phyloP scores from a whole-genome alignment of 139 green algal species.

The Coelastrella sp. region DNA sequence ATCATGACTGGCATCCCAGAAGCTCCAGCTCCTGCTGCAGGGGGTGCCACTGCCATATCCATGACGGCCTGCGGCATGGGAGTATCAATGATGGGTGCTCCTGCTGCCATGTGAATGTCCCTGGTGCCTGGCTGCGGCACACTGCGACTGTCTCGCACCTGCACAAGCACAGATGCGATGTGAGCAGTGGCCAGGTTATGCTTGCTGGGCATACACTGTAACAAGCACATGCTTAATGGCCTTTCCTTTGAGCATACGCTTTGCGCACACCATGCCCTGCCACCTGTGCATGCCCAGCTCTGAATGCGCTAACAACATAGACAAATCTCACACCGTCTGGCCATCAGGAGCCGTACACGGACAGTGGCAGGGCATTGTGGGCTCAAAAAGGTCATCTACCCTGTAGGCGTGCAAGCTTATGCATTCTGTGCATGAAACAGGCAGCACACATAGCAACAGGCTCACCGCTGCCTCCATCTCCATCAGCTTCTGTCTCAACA shows the following conservation, averaged over 20 bases:
- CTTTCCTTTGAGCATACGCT: too few relatives aligned
- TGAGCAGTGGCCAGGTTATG: not conserved
- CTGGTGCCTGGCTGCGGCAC: not conserved
- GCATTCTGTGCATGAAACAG: too few relatives aligned
- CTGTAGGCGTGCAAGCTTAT: too few relatives aligned
- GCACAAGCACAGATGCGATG: not conserved
- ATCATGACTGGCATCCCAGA: conserved; percentile 11
- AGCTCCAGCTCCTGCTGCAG: not conserved
- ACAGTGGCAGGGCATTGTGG: too few relatives aligned
- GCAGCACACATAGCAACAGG: not conserved
- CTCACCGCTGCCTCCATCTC: conserved; percentile 22
- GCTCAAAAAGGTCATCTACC: too few relatives aligned
- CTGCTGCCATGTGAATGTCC: conserved; percentile 18
- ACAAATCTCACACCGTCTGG: too few relatives aligned
- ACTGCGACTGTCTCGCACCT: conserved; percentile 8
- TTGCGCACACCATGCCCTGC: too few relatives aligned
- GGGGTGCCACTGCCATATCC: not conserved
- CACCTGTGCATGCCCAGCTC: too few relatives aligned
- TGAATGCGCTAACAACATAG: too few relatives aligned
- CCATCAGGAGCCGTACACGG: too few relatives aligned
- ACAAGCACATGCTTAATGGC: too few relatives aligned
- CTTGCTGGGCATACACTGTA: not conserved
- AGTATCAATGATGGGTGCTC: not conserved
- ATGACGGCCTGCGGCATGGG: conserved; percentile 32
- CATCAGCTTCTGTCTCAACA: conserved; percentile 31